phyloP scores from a whole-genome alignment of 495 filamentous ascomycete genomes.

The Lepraria neglecta region DNA sequence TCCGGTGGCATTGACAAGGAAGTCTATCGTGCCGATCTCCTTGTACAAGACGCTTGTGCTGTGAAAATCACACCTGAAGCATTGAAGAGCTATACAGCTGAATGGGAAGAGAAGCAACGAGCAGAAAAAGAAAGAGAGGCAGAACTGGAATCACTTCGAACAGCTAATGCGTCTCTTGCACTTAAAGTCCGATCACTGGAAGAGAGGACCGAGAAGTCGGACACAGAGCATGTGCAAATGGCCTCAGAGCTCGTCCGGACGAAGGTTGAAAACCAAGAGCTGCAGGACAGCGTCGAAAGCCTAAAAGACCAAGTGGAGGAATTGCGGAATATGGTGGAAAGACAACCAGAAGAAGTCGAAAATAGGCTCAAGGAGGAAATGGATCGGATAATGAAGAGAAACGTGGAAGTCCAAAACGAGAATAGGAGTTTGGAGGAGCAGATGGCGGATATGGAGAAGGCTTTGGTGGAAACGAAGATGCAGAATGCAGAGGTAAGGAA shows the following conservation, averaged over 20 bases:
- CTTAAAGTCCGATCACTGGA: conserved; percentile 74
- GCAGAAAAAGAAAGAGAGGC: conserved; percentile 71
- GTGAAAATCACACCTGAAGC: conserved; percentile 74
- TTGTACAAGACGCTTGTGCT: conserved; percentile 91
- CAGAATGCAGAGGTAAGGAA: conserved; percentile 77
- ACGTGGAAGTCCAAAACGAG: conserved; percentile 90
- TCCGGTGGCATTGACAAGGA: conserved; percentile 87
- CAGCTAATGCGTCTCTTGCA: conserved; percentile 56
- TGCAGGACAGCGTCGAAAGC: conserved; percentile 82
- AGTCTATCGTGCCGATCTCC: conserved; percentile 84
- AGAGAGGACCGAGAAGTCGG: conserved; percentile 80
- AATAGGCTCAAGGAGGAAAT: conserved; percentile 74
- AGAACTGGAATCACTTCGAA: conserved; percentile 69
- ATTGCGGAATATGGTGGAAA: conserved; percentile 75
- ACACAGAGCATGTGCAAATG: conserved; percentile 86
- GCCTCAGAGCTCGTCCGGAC: conserved; percentile 83
- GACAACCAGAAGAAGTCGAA: conserved; percentile 86
- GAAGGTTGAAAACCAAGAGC: conserved; percentile 88
- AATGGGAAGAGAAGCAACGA: conserved; percentile 87
- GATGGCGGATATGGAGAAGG: conserved; percentile 89
- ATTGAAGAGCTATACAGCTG: conserved; percentile 69
- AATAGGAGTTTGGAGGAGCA: conserved; percentile 84
- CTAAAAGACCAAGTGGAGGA: conserved; percentile 76
- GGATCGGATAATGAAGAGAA: conserved; percentile 86
- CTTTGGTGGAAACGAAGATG: conserved; percentile 92